Evolutionary conservation across 805 yeast species (phyloP).

Genomic region (Ogataea allantospora): DNA sequence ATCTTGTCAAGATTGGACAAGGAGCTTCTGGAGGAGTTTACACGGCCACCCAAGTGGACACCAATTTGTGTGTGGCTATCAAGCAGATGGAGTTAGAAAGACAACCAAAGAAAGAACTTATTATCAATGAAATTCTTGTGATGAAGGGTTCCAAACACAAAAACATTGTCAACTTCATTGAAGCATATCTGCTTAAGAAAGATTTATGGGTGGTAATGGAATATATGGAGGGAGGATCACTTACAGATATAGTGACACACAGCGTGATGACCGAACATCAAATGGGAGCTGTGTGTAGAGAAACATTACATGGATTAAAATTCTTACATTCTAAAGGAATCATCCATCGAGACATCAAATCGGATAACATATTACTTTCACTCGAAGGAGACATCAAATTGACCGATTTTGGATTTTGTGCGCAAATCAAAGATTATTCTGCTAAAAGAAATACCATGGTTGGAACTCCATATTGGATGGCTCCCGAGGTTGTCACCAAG

Average conservation of each 20-base stretch:
- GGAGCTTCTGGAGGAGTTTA: constrained; percentile 98
- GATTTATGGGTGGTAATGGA: constrained; percentile 98
- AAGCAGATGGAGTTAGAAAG: constrained; percentile 94
- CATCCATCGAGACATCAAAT: constrained; percentile 93
- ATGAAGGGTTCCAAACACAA: constrained; percentile 90
- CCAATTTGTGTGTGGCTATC: constrained; percentile 74
- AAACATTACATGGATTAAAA: constrained; percentile 80
- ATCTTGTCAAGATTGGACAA: constrained; percentile 86
- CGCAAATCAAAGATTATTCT: constrained; percentile 70
- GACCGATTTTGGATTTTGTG: constrained; percentile 81
- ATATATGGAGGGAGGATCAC: constrained; percentile 97
- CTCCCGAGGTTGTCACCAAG: constrained; percentile 80
- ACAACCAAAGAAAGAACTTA: constrained; percentile 94
- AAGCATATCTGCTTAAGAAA: constrained; percentile 72
- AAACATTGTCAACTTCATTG: constrained; percentile 92
- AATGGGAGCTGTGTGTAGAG: constrained; percentile 92
- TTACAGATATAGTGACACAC: constrained; percentile 93
- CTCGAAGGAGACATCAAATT: constrained; percentile 86
- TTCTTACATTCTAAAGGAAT: constrained; percentile 91
- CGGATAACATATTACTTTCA: constrained; percentile 85
- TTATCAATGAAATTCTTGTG: constrained; percentile 91
- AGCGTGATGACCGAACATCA: constrained; percentile 87
- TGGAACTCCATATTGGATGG: constrained; percentile 91
- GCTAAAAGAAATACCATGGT: constrained; percentile 82
- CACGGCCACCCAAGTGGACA: constrained; percentile 68